Evolutionary conservation across 116 monocot species (phyloP), one percentile per base, ranked within the genome.

Genomic region (Phalaenopsis hybrid): DNA sequence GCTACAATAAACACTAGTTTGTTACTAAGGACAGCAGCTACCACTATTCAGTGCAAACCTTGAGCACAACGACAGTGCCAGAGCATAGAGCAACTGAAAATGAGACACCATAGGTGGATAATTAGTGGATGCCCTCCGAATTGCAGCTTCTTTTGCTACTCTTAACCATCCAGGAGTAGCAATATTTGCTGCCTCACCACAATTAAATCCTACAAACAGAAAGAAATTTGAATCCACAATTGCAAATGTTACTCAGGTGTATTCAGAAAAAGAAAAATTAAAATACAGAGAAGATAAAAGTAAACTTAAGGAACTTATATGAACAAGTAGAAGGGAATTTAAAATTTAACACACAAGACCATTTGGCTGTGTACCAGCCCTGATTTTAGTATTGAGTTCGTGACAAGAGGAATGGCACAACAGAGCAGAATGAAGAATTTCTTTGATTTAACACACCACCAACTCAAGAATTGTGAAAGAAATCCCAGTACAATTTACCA

Each of bases 171-270:
- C 86, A 58, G 90, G 90, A 28, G 90, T 90, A 44, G 88, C 88
- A 84, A 90, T 86, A 84, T 90, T 90, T 84, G 90, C 84, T 28
- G 90, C 90, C 84, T 90, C 90, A 6, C 85, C 90, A 82, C 90
- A 90, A 52, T 90, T 90, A 83, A 88, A 90, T 34, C 90, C 90
- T 90, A 78, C 34, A 31, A 84, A 43, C 23, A 83, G 78, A 5
- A 79, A 83, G 74, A n/a, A 79, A 44, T 13, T 69, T 13, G 21
- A 77, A 83, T 0, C 13, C 0, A 51, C 41, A 46, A 25, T 23
- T 4, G 8, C 77, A 77, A 2, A 50, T 50, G 23, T 77, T 77
- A 77, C 31, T 51, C 50, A 50, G 57, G n/a, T 9, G 49, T 20
- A 81, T 34, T 13, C 49, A 1, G 15, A 20, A 41, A 43, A 73